phyloP scores from a whole-genome alignment of 2,329 filamentous ascomycete species.

The Bisporella sp. region DNA sequence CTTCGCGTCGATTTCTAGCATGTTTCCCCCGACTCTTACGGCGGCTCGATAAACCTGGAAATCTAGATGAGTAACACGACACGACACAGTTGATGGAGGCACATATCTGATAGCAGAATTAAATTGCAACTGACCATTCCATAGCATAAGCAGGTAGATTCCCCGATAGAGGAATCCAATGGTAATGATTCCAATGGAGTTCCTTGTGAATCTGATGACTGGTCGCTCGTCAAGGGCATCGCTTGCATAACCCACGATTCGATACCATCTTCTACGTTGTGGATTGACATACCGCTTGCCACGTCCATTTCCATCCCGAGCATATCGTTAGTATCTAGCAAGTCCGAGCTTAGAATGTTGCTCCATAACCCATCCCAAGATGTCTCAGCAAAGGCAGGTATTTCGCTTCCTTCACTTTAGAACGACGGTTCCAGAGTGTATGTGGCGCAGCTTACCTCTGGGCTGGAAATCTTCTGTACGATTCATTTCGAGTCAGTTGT shows the following conservation, averaged over 20 bases:
- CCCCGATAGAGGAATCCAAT: not conserved
- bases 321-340: not conserved
- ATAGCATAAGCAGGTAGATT: constrained; percentile 1
- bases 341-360: constrained; percentile 4
- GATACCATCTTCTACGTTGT: constrained; percentile 6
- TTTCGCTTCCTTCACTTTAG: constrained; percentile 3
- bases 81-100: no score
- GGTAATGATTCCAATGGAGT: not conserved
- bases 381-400: constrained; percentile 2
- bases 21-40: constrained; percentile 6
- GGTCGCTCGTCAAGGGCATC: constrained; percentile 1
- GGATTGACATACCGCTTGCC: not conserved
- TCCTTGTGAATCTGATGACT: not conserved
- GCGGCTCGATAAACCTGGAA: constrained; percentile 4
- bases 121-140: constrained; percentile 3
- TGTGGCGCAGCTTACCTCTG: constrained; percentile 1
- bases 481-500: not conserved
- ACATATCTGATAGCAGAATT: no score
- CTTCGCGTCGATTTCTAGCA: constrained; percentile 4
- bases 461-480: not conserved
- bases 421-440: not conserved
- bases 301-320: constrained; percentile 1
- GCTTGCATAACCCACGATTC: constrained; percentile 5
- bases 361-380: constrained; percentile 8
- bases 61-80: no score